Evolutionary conservation across 2,329 filamentous ascomycete genomes (phyloP).

Genomic region (Fusarium floridanum): DNA sequence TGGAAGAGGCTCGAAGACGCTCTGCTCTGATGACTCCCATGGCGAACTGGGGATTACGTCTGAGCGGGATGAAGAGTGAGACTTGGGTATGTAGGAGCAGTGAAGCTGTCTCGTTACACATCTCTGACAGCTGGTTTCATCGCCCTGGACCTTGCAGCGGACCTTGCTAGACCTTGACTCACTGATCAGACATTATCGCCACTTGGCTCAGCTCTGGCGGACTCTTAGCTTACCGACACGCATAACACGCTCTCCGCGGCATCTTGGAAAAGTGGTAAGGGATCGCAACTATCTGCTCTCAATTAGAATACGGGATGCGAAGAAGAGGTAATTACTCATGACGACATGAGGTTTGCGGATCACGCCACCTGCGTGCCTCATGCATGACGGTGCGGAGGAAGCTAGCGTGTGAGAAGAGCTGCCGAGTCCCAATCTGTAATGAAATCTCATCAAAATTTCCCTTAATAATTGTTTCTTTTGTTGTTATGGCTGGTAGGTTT

Average conservation of each 20-base stretch:
- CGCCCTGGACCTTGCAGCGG: not conserved
- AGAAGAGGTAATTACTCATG: not conserved
- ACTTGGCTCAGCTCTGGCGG: not conserved
- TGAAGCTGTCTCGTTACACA: not conserved
- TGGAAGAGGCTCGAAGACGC: not conserved
- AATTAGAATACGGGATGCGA: not conserved
- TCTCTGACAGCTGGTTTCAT: not conserved
- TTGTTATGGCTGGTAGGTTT: too few species aligned
- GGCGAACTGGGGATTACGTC: not conserved
- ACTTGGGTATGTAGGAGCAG: not conserved
- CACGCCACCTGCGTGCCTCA: not conserved
- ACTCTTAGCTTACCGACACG: not conserved
- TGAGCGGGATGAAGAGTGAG: not conserved
- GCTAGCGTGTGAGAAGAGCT: not conserved
- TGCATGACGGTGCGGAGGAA: not conserved
- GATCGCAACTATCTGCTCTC: not conserved
- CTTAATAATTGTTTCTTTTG: too few species aligned
- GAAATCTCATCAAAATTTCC: not conserved
- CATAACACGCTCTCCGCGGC: not conserved
- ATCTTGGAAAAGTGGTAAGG: not conserved
- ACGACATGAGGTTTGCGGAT: not conserved
- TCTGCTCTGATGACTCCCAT: not conserved
- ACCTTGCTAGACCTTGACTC: not conserved
- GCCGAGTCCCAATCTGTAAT: not conserved
- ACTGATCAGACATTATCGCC: not conserved